Base-by-base conservation (phyloP, 2,329 filamentous ascomycete genomes). In the Talaromyces sp. region DNA sequence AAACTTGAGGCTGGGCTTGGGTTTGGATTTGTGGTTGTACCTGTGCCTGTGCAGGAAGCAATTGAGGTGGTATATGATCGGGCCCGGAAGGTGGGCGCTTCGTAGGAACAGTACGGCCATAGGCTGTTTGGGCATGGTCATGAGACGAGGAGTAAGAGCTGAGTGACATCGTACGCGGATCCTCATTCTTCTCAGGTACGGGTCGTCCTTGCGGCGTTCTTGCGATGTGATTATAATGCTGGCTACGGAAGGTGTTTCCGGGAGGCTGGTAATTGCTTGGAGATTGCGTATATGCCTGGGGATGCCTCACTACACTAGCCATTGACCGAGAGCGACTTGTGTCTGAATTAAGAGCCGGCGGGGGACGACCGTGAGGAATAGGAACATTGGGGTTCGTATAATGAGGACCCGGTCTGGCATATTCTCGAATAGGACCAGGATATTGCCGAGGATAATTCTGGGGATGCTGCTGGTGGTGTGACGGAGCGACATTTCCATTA, bases 151-250 rank as follows among this genome's bases (percentile, higher is more conserved):
- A 85, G 70, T 92, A 91, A 10, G 91, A 92, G 5, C 90, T 95
- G 89, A 99, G 90, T 54, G 94, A 97, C 95, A 98, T 98, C 68
- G 95, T 89, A 65, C 95, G 87, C 77, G 98, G 94, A 72, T 98
- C 94, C 64, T 96, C 92, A 67, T 93, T 90, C 62, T 94, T 88
- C 74, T 97, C 93, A 1, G 95, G 95, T 9, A 99, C 93, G 41
- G 95, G 84, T 67, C 95, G 87, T 37, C 95, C 95, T 76, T 97
- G 93, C 9, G 93, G 92, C 2, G 95, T 99, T 58, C 92, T 96
- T 67, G 92, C 89, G 69, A 83, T 68, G 80, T 81, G 71, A 49
- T 88, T 87, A 73, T 92, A 94, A 35, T 88, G 90, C 66, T 90
- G 88, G 70, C 93, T 90, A 63, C 93, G 89, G 73, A 93, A 93